A percentile compares a stretch with the other conserved stretches of the same genome.
These are phyloP conservation scores for Prunus mongolica DNA, from an alignment of 306 rosid species.

Conservation along the genomic window DNA sequence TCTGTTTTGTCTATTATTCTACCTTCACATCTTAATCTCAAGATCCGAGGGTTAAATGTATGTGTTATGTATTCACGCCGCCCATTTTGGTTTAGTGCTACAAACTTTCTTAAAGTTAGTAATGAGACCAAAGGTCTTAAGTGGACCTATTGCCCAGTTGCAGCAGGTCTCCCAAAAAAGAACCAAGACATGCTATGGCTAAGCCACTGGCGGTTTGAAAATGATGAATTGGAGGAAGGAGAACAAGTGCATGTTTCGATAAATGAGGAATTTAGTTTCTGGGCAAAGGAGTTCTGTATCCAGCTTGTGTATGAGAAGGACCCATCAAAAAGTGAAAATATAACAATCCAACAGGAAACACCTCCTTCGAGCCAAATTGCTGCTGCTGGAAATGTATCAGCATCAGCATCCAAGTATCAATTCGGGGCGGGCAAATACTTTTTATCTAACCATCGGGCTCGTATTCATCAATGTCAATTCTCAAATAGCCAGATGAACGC, in stretches of 20 bases:
- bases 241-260: background rate
- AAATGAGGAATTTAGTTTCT: background rate
- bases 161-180: background rate
- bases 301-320: background rate
- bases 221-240: background rate
- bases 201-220: background rate
- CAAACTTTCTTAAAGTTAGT: background rate
- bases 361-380: background rate
- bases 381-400: no score
- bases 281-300: background rate
- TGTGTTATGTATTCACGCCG: no score
- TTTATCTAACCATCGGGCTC: no score
- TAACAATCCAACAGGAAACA: background rate
- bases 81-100: background rate
- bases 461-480: no score
- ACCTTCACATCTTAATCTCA: no score
- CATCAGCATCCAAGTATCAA: no score
- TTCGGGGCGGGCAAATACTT: no score
- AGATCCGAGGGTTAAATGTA: no score
- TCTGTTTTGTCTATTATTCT: background rate
- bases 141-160: background rate
- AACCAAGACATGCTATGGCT: background rate
- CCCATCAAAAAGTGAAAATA: background rate
- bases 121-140: background rate
- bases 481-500: no score